Percentiles rank a stretch among this genome's conserved stretches.
These are phyloP conservation scores for Tricholomella constricta DNA, from an alignment of 768 basidiomycete species.

Conservation along the genomic window DNA sequence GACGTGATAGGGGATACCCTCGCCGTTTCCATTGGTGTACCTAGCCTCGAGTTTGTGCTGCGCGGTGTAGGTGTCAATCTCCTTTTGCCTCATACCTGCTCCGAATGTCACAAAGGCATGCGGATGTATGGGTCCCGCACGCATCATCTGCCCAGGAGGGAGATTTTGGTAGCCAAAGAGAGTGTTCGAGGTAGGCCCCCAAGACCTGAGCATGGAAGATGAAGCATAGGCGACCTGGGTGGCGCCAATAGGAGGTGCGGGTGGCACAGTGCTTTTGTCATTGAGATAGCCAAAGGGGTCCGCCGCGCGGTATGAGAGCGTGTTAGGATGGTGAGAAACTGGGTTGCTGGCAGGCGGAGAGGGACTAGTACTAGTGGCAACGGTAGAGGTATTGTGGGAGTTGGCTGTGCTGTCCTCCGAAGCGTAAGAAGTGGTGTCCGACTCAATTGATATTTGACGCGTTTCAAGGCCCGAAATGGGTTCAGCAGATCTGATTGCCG, in stretches of 20 bases:
- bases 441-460: conserved; percentile 17
- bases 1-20: conserved; percentile 75
- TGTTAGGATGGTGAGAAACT: conserved; percentile 5
- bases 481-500: not conserved
- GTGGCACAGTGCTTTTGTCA: conserved; percentile 31
- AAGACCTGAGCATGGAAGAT: conserved; percentile 38
- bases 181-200: conserved; percentile 29
- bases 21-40: conserved; percentile 49
- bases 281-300: conserved; percentile 69
- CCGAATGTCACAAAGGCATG: conserved; percentile 87
- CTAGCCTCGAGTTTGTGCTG: conserved; percentile 63
- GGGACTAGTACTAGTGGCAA: conserved; percentile 32
- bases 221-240: conserved; percentile 33
- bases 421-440: conserved; percentile 18
- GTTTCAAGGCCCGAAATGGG: not conserved
- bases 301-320: conserved; percentile 26
- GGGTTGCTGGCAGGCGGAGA: conserved; percentile 20
- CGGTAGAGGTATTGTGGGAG: conserved; percentile 24
- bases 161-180: conserved; percentile 29
- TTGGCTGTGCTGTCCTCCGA: conserved; percentile 18
- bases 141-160: conserved; percentile 38
- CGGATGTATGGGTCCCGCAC: conserved; percentile 61
- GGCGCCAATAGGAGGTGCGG: conserved; percentile 29
- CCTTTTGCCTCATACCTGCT: conserved; percentile 82
- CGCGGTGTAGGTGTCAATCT: conserved; percentile 77